Evolutionary conservation across 2,329 filamentous ascomycete species (phyloP).

Genomic region (Cordyceps tenuipes): DNA sequence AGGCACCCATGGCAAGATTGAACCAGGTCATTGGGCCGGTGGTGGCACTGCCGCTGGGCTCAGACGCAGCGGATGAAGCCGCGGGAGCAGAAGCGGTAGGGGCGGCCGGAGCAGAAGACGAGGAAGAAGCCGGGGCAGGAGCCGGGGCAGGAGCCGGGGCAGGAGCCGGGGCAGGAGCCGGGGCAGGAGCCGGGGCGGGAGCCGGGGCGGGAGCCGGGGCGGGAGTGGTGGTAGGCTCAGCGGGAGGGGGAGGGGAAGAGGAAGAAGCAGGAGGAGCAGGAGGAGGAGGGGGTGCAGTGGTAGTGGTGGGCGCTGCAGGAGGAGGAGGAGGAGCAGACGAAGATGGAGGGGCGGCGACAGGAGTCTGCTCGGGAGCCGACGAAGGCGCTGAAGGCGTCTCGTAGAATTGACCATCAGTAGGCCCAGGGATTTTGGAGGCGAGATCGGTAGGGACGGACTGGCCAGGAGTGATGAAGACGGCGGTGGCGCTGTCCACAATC

Average conservation of each 20-base stretch:
- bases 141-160: constrained; percentile 4
- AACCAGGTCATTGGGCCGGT: constrained; percentile 69
- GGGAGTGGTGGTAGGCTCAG: constrained; percentile 13
- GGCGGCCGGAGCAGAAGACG: constrained; percentile 10
- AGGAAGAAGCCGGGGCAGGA: constrained; percentile 9
- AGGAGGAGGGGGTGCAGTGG: background rate
- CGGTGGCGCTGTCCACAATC: constrained; percentile 40
- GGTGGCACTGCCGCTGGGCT: constrained; percentile 17
- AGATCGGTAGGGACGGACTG: constrained; percentile 20
- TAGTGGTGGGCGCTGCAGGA: background rate
- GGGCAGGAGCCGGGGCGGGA: constrained; percentile 10
- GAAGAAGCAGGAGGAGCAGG: background rate
- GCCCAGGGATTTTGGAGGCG: constrained; percentile 18
- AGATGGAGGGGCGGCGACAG: background rate
- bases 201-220: constrained; percentile 2
- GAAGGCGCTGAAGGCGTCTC: constrained; percentile 15
- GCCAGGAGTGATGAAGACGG: constrained; percentile 33
- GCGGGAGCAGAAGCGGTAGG: constrained; percentile 13
- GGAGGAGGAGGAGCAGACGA: background rate
- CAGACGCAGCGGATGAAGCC: constrained; percentile 11
- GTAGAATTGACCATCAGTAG: constrained; percentile 23
- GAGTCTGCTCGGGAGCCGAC: constrained; percentile 4
- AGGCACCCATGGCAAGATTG: constrained; percentile 58
- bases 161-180: constrained; percentile 9
- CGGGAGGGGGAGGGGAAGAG: background rate